Base-by-base conservation (phyloP, 176 grass and related monocot species). In the Phoenix dactylifera region DNA sequence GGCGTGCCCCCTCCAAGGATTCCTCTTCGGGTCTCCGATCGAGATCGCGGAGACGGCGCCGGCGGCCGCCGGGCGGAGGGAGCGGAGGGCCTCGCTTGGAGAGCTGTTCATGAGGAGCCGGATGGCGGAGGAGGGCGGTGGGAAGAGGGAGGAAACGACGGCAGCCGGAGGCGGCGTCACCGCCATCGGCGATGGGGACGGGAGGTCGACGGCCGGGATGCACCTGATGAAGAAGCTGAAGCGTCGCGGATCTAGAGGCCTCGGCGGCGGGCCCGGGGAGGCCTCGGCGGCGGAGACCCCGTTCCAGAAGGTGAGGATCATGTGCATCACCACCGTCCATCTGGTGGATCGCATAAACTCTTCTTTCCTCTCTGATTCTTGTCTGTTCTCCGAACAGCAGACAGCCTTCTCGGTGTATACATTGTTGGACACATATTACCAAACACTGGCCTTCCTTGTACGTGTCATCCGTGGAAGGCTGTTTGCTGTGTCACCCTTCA, bases 61-160 rank as follows among this genome's bases (percentile, higher is more conserved):
- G 22, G 78, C 72, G 1, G 69, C 76, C 16, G 65, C 69, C 19
- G 69, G 26, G 50, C 19, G 16, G 12, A 81, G 60, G 63, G 76
- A 81, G 12, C 68, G 83, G 55, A 76, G 94, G 35, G 86, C 85
- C n/a, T 99, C 94, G 3, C 94, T 99, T 15, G 94, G 94, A 1
- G 94, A 99, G 76, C 66, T 99, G 57, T 99, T 99, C 75, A 76
- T 99, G 88, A 89, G 74, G 18, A 93, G 79, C 49, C 76, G 85
- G 55, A 89, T 99, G 53, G 3, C 74, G 6, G 88, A 99, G 51
- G 70, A 55, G 19, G 15, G 16, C 35, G 10, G 22, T 3, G 67
- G 76, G 22, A 52, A 22, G 76, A 58, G 5, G 86, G 83, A 52
- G 58, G 16, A 4, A 73, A 67, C 26, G 55, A 81, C 9, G 22